phyloP scores from a whole-genome alignment of 768 basidiomycete genomes.

The Pholiota conissans region DNA sequence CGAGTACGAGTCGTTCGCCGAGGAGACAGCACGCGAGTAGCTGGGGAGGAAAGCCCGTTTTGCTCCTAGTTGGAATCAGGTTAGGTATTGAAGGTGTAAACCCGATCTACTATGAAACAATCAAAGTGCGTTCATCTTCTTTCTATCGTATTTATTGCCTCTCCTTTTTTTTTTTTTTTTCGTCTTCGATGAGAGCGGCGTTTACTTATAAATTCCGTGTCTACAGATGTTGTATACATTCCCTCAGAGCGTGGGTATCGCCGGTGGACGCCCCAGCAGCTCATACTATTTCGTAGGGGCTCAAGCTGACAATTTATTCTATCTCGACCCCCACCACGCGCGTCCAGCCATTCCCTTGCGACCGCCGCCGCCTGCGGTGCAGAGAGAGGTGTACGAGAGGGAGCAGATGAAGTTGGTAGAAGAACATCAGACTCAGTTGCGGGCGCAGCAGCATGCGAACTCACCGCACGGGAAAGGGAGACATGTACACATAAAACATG shows the following conservation, averaged over 20 bases:
- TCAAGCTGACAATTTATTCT: slow-evolving; percentile 85
- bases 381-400: background rate
- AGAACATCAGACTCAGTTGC: background rate
- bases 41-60: slow-evolving; percentile 86
- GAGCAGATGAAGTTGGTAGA: background rate
- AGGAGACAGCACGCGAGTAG: slow-evolving; percentile 25
- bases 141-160: background rate
- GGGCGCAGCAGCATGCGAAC: background rate
- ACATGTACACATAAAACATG: too few relatives aligned
- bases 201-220: too few relatives aligned
- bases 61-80: slow-evolving; percentile 84
- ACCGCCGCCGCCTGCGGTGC: slow-evolving; percentile 22
- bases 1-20: slow-evolving; percentile 27
- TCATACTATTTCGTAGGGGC: slow-evolving; percentile 97
- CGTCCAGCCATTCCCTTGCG: slow-evolving; percentile 76
- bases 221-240: slow-evolving; percentile 86
- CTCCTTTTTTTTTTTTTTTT: too few relatives aligned
- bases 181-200: too few relatives aligned
- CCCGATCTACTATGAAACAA: slow-evolving; percentile 88
- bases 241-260: slow-evolving; percentile 95
- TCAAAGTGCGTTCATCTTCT: slow-evolving; percentile 36
- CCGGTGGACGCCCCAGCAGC: slow-evolving; percentile 93
- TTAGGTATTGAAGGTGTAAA: slow-evolving; percentile 93
- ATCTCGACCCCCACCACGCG: slow-evolving; percentile 79
- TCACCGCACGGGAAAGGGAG: too few relatives aligned